Conservation (phyloP, 192 early-diverging fungal species). For the Coemansia pectinata region DNA sequence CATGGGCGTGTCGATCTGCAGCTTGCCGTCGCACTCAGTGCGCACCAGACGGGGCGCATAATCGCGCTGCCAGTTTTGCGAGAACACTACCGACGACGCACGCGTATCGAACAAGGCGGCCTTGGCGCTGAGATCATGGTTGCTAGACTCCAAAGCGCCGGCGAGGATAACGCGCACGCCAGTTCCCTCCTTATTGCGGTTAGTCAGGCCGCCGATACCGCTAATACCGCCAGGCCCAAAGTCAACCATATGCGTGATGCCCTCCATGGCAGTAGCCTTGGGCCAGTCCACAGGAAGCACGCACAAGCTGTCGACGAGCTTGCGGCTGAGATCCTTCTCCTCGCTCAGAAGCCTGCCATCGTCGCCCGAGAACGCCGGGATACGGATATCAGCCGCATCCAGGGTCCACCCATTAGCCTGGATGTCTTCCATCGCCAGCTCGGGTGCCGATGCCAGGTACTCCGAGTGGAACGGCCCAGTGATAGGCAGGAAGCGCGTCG, state of each 20-base stretch:
- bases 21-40: slow-evolving; percentile 52
- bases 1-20: slow-evolving; percentile 90
- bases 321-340: slow-evolving; percentile 59
- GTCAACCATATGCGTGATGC: slow-evolving; percentile 86
- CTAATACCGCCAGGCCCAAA: slow-evolving; percentile 87
- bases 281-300: slow-evolving; percentile 67
- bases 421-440: not conserved
- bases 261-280: slow-evolving; percentile 55
- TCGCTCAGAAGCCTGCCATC: slow-evolving; percentile 75
- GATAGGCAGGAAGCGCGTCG: slow-evolving; percentile 88
- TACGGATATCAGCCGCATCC: slow-evolving; percentile 10
- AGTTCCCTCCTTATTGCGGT: slow-evolving; percentile 84
- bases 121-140: slow-evolving; percentile 65
- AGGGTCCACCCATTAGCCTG: slow-evolving; percentile 28
- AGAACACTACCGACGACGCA: slow-evolving; percentile 64
- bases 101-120: slow-evolving; percentile 71
- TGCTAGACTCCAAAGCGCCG: slow-evolving; percentile 13
- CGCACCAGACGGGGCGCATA: slow-evolving; percentile 82
- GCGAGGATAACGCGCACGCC: slow-evolving; percentile 63
- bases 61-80: slow-evolving; percentile 83
- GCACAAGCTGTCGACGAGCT: slow-evolving; percentile 68
- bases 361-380: slow-evolving; percentile 76
- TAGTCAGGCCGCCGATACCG: slow-evolving; percentile 82
- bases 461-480: slow-evolving; percentile 75
- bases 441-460: slow-evolving; percentile 3